These are phyloP conservation scores for Spergularia bocconei DNA, from an alignment of 148 eudicot genomes.

Conservation along the genomic window DNA sequence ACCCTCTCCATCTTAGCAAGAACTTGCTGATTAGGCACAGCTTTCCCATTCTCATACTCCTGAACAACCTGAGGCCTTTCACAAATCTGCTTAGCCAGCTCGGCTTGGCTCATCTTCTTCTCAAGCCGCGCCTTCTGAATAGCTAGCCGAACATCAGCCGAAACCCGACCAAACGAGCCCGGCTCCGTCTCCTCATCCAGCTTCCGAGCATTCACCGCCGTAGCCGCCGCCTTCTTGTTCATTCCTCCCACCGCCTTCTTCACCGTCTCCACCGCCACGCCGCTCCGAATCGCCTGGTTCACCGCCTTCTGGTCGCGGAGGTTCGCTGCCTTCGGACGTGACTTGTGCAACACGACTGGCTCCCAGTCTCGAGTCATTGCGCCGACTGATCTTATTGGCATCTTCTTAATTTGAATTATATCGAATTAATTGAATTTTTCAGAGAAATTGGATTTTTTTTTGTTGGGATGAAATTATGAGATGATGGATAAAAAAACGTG, in stretches of 20 bases:
- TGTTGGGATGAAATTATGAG: neutral
- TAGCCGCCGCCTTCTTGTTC: conserved; percentile 47
- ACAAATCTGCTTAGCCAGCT: conserved; percentile 54
- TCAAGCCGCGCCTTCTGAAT: conserved; percentile 74
- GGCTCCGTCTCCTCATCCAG: conserved; percentile 71
- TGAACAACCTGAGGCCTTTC: conserved; percentile 70
- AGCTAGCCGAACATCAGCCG: conserved; percentile 46
- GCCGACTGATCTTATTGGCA: conserved; percentile 50
- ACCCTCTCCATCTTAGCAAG: conserved; percentile 66
- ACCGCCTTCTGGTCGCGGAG: conserved; percentile 62
- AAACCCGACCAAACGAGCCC: conserved; percentile 46
- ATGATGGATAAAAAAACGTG: neutral
- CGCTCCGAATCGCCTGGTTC: conserved; percentile 61
- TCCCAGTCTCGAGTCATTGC: conserved; percentile 68
- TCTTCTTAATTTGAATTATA: conserved; percentile 3
- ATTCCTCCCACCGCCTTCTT: conserved; percentile 53
- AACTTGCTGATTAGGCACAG: conserved; percentile 68
- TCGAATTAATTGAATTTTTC: neutral
- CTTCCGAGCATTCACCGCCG: conserved; percentile 49
- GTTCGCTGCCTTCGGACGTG: conserved; percentile 47
- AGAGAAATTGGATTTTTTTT: neutral
- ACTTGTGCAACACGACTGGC: conserved; percentile 59
- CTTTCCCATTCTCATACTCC: conserved; percentile 86
- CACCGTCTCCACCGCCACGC: conserved; percentile 53
- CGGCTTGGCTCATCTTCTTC: conserved; percentile 80